Evolutionary conservation across 1,284 basidiomycete species (phyloP), one percentile per base, ranked within the genome.

Genomic region (Gymnopus androsaceus): DNA sequence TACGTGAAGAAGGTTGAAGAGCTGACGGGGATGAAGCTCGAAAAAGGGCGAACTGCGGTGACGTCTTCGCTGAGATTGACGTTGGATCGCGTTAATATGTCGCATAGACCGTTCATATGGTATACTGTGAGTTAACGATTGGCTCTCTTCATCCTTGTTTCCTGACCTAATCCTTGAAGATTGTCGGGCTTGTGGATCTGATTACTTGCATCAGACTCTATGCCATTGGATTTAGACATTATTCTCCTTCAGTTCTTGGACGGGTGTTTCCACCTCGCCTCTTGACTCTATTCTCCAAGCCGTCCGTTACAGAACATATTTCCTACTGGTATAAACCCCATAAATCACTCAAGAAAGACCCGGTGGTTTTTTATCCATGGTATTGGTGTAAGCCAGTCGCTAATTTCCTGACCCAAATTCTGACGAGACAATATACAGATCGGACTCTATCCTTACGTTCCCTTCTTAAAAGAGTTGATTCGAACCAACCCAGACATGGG

Each of bases 241-340:
- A 82, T 59, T 70, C 75, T 8, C 71, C 75, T 3, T 61, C 66
- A 9, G 62, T 65, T 27, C 72, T 73, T 65, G 67, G 74, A 34
- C 56, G 58, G 3, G 72, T 74, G 11, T 87, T 88, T 54, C 85
- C 85, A 15, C 79, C 76, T 4, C 78, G 84, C 2, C 76, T 74
- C 1, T 63, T 80, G 17, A 73, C 73, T 4, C 28, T 77, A 0
- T 67, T 84, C 34, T 85, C 82, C 7, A 66, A 63, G n/a, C 56
- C 63, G 1, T 77, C 81, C 1, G 61, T 67, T 0, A 66, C 72
- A 17, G 64, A 72, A 1, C 64, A 75, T 2, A 62, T 86, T 5
- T 75, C 83, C 0, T 87, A 85, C 66, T 88, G 85, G 85, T 81
- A 83, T 64, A 77, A 81, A 1, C 82, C 82, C 0, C 82, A 85